Conservation (phyloP, 352 stramenopile genomes). For the Peronospora farinosa region DNA sequence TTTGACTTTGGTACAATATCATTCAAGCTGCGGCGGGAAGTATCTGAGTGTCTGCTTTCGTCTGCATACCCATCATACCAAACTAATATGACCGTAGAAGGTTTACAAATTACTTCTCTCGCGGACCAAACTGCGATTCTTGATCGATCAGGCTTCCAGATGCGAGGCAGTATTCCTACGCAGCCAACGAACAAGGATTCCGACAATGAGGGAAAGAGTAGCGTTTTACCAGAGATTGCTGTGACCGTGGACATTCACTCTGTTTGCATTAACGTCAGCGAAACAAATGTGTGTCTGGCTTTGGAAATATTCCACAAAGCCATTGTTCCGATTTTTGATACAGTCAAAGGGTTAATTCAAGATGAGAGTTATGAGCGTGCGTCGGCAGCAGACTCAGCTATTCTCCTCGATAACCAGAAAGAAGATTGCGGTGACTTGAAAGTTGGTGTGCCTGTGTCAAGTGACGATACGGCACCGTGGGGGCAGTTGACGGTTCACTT, state of each 20-base stretch:
- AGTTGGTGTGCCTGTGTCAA: neutral
- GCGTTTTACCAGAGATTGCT: slow-evolving; percentile 7
- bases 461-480: slow-evolving; percentile 5
- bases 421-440: slow-evolving; percentile 5
- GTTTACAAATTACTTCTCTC: slow-evolving; percentile 30
- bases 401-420: slow-evolving; percentile 4
- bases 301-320: slow-evolving; percentile 34
- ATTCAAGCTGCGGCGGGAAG: slow-evolving; percentile 19
- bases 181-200: slow-evolving; percentile 4
- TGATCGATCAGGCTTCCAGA: slow-evolving; percentile 32
- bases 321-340: slow-evolving; percentile 30
- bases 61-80: slow-evolving; percentile 8
- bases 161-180: slow-evolving; percentile 20
- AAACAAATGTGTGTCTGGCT: slow-evolving; percentile 33
- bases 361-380: slow-evolving; percentile 14
- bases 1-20: slow-evolving; percentile 51
- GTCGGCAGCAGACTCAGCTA: slow-evolving; percentile 14
- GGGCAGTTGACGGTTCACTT: slow-evolving; percentile 24
- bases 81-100: slow-evolving; percentile 19
- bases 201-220: neutral
- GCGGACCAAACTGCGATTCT: slow-evolving; percentile 29
- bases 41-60: slow-evolving; percentile 1
- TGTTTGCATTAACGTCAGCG: slow-evolving; percentile 42
- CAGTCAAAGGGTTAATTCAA: slow-evolving; percentile 21
- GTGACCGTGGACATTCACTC: slow-evolving; percentile 29